Conservation (phyloP, 495 filamentous ascomycete genomes). For the Tuber microsphaerosporum region DNA sequence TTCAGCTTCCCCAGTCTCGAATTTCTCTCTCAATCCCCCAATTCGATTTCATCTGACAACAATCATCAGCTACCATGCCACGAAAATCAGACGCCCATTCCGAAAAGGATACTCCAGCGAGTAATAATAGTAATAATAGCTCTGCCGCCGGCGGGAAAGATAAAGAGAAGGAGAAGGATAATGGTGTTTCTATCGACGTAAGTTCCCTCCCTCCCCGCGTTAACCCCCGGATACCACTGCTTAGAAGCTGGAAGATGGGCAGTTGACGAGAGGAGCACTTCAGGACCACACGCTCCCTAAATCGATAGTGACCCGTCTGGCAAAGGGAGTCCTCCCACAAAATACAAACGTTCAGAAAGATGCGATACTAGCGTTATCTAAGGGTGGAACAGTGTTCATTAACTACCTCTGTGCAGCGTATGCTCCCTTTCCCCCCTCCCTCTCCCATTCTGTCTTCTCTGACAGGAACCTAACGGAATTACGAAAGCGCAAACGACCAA, state of each 20-base stretch:
- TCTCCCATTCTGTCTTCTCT: neutral
- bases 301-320: constrained; percentile 85
- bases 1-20: neutral
- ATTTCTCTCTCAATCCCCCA: neutral
- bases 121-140: constrained; percentile 14
- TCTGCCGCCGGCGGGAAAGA: constrained; percentile 5
- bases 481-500: constrained; percentile 66
- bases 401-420: constrained; percentile 82
- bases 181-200: constrained; percentile 44
- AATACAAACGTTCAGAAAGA: constrained; percentile 94
- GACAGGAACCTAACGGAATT: neutral
- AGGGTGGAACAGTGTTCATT: constrained; percentile 89
- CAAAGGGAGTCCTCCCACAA: constrained; percentile 91
- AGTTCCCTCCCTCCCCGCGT: neutral
- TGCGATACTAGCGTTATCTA: constrained; percentile 81
- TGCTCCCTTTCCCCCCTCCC: constrained; percentile 36
- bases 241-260: neutral
- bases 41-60: neutral
- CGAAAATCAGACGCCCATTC: constrained; percentile 21
- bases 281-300: constrained; percentile 89
- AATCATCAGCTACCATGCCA: constrained; percentile 29
- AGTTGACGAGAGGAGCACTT: constrained; percentile 5
- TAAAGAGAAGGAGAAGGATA: constrained; percentile 28
- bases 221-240: neutral
- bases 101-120: constrained; percentile 10